Evolutionary conservation across 495 filamentous ascomycete species (phyloP).

Genomic region (Amphirosellinia nigrospora): DNA sequence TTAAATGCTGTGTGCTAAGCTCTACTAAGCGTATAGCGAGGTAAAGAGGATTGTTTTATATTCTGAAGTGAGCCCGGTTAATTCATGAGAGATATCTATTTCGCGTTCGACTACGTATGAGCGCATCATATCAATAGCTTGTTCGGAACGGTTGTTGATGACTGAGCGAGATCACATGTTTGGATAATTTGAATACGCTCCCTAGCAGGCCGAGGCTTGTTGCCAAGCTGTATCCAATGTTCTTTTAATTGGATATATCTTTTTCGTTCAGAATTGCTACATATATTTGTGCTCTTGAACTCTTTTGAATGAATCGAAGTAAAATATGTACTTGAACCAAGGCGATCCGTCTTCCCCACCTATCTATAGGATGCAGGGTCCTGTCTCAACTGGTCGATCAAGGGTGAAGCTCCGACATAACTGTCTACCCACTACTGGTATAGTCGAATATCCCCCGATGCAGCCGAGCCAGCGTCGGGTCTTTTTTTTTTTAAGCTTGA

Average conservation of each 20-base stretch:
- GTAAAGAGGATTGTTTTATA: neutral
- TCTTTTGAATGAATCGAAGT: neutral
- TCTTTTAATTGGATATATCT: neutral
- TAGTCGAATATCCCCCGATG: neutral
- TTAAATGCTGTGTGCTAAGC: neutral
- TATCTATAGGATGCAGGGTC: slow-evolving; percentile 8
- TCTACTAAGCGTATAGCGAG: neutral
- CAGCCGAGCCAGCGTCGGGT: neutral
- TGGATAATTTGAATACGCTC: no score
- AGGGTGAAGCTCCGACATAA: slow-evolving; percentile 6
- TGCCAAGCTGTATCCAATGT: neutral
- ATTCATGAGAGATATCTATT: neutral
- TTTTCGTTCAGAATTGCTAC: neutral
- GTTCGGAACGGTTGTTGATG: neutral
- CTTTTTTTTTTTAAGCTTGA: neutral
- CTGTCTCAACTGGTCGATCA: slow-evolving; percentile 15
- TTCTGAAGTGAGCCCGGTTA: neutral
- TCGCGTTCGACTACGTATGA: neutral
- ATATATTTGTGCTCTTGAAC: no score
- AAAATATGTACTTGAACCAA: neutral
- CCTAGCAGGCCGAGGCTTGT: neutral
- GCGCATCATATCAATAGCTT: neutral
- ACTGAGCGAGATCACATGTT: neutral
- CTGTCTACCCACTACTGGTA: neutral
- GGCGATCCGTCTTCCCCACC: slow-evolving; percentile 13